Evolutionary conservation across 345 rosid genomes (phyloP), one percentile per base, ranked within the genome.

Genomic region (Noccaea bulbosa): DNA sequence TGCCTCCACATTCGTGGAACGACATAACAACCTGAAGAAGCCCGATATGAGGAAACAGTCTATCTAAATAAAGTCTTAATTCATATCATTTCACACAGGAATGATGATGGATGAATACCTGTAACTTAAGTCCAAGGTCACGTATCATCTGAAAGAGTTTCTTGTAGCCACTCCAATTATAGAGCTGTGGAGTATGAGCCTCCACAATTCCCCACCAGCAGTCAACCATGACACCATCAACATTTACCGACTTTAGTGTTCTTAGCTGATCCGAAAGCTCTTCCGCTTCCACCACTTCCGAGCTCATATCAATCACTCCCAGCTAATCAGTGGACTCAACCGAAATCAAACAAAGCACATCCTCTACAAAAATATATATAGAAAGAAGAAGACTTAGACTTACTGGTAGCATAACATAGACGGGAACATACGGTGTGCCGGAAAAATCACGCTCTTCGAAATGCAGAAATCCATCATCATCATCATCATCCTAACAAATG

Each of bases 171-270:
- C 71, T 84, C 98, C 98, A 94, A 48, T 84, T 85, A 78, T 94
- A 91, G 6, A 73, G 72, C 78, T 83, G 90, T 2, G 97, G 98
- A 30, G 85, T 78, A 65, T 85, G 84, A 30, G 83, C 79, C 85
- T 94, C 99, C 1, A 91, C 97, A 61, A 94, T 83, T 47, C 98
- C 99, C 99, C 98, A 94, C 99, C 98, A 94, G 79, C 97, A 91
- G 50, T 91, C 93, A 50, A 89, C 80, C 95, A 87, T 88, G 73
- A 91, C 82, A 43, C 98, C 98, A 80, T 91, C 99, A 44, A 90
- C 88, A 74, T 89, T 81, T 37, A 77, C 87, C 1, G 88, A 84
- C 81, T 88, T 94, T 61, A 91, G 71, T 44, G 84, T 81, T 75
- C 71, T 84, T 33, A 91, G 71, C 79, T 85, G 87, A 70, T 89